Evolutionary conservation across 495 filamentous ascomycete species (phyloP).

Genomic region (Oleoguttula mirabilis): DNA sequence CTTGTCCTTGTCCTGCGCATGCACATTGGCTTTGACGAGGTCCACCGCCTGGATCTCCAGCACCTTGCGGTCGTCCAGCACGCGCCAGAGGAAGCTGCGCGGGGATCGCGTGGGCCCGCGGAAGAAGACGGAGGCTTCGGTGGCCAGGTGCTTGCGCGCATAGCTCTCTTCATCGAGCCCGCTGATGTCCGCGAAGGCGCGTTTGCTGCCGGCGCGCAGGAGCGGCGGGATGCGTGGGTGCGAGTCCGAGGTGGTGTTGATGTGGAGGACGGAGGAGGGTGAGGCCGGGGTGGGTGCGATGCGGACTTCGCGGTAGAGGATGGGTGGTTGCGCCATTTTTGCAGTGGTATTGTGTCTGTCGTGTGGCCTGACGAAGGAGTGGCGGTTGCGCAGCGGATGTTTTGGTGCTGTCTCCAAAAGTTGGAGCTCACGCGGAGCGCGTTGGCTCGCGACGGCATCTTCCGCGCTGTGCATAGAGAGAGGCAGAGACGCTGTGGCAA

Average conservation of each 20-base stretch:
- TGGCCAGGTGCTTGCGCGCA: conserved; percentile 57
- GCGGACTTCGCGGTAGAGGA: conserved; percentile 73
- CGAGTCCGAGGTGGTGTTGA: conserved; percentile 37
- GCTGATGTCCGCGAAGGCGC: conserved; percentile 31
- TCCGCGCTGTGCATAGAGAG: too few species aligned
- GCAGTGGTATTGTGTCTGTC: too few species aligned
- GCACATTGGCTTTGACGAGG: conserved; percentile 53
- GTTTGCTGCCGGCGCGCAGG: conserved; percentile 28
- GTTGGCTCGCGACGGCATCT: too few species aligned
- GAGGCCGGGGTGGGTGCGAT: conserved; percentile 66
- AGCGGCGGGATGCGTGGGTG: conserved; percentile 22
- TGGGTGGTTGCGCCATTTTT: conserved; percentile 26
- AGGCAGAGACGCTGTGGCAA: too few species aligned
- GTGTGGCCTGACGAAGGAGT: too few species aligned
- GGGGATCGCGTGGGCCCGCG: conserved; percentile 61
- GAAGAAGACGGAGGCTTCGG: conserved; percentile 73
- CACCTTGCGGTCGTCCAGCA: conserved; percentile 66
- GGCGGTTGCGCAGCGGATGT: too few species aligned
- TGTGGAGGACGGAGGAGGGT: conserved; percentile 61
- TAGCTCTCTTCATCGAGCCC: conserved; percentile 66
- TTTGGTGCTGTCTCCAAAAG: too few species aligned
- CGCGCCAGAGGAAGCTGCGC: conserved; percentile 76
- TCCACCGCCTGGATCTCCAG: conserved; percentile 77
- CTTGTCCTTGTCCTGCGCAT: conserved; percentile 3
- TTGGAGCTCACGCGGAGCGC: too few species aligned